Percentiles rank a stretch among this genome's conserved stretches.
phyloP scores from a whole-genome alignment of 345 rosid species.

The Reutealis trisperma region DNA sequence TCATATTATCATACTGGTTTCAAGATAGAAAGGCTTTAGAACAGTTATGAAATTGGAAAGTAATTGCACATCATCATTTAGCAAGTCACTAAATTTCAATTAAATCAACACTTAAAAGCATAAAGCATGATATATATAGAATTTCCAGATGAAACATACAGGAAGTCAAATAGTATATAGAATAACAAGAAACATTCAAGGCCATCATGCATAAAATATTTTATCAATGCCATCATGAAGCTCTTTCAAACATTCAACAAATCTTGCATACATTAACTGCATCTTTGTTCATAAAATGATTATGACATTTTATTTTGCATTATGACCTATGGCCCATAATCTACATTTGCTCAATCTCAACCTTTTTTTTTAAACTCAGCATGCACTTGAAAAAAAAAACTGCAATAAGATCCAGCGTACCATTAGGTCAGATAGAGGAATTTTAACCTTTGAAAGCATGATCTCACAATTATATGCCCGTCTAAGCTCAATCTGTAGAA shows the following conservation, averaged over 20 bases:
- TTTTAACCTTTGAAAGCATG: constrained; percentile 84
- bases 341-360: neutral
- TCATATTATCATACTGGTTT: neutral
- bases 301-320: neutral
- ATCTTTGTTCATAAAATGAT: neutral
- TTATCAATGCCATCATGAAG: neutral
- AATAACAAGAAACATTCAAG: neutral
- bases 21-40: neutral
- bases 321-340: neutral
- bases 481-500: constrained; percentile 77
- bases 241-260: neutral
- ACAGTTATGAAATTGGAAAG: neutral
- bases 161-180: neutral
- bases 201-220: neutral
- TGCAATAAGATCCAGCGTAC: constrained; percentile 41
- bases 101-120: too few species aligned
- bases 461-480: constrained; percentile 86
- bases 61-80: neutral
- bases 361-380: neutral
- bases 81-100: neutral
- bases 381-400: constrained; percentile 15
- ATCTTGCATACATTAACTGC: neutral
- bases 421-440: constrained; percentile 72
- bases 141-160: neutral
- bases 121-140: too few species aligned